A percentile compares a stretch with the other conserved stretches of the same genome.
phyloP scores from a whole-genome alignment of 352 stramenopile species.

The Phytophthora palmivora region DNA sequence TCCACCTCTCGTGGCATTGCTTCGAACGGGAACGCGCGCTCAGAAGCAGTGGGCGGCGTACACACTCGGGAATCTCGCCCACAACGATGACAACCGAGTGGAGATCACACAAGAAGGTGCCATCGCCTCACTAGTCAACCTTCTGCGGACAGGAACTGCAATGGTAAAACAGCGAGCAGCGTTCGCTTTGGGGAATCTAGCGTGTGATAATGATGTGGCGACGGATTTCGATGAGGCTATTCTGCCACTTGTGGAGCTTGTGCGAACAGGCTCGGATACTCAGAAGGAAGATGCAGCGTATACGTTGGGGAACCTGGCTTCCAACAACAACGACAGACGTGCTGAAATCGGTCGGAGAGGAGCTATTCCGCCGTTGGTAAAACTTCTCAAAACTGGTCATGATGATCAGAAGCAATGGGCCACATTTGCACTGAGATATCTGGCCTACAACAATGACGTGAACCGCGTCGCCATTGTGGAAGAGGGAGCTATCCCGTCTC shows the following conservation, averaged over 20 bases:
- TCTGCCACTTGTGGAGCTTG: constrained; percentile 24
- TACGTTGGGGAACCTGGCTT: constrained; percentile 21
- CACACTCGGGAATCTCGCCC: constrained; percentile 24
- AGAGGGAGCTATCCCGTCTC: constrained; percentile 7
- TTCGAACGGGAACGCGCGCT: constrained; percentile 7
- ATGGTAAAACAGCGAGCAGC: constrained; percentile 28
- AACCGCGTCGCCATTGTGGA: constrained; percentile 3
- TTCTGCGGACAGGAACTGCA: constrained; percentile 17
- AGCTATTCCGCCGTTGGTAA: constrained; percentile 21
- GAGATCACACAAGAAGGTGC: constrained; percentile 20
- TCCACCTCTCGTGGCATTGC: constrained; percentile 18
- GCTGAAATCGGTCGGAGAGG: constrained; percentile 27
- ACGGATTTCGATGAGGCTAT: constrained; percentile 23
- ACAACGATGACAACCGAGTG: constrained; percentile 27
- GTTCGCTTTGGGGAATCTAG: constrained; percentile 28
- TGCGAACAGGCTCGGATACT: constrained; percentile 13
- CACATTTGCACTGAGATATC: constrained; percentile 6
- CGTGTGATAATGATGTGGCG: constrained; percentile 18
- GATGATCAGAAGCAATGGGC: constrained; percentile 17
- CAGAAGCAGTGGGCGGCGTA: constrained; percentile 33
- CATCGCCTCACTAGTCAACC: constrained; percentile 13
- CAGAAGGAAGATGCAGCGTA: constrained; percentile 34
- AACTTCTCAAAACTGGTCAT: constrained; percentile 1
- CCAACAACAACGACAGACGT: constrained; percentile 7
- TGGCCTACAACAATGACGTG: constrained; percentile 7